Conservation (phyloP, 768 basidiomycete genomes). For the Boletus bicolor region DNA sequence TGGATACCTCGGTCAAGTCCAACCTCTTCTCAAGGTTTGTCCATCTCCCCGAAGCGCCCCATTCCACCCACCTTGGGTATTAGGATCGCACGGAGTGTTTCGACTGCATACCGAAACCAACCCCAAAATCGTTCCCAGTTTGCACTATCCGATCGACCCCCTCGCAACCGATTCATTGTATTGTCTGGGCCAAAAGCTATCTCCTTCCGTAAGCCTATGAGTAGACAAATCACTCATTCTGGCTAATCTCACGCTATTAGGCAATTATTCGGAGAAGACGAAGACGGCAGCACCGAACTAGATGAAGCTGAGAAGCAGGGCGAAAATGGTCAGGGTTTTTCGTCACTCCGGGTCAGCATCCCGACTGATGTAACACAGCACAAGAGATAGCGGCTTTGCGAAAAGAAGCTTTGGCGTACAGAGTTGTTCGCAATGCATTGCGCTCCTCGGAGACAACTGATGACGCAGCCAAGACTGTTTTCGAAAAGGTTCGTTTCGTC, state of each 20-base stretch:
- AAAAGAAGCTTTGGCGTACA: slow-evolving; percentile 87
- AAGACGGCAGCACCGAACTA: slow-evolving; percentile 75
- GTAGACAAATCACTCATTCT: not conserved
- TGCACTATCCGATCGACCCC: slow-evolving; percentile 98
- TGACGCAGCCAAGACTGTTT: slow-evolving; percentile 66
- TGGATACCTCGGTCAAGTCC: slow-evolving; percentile 95
- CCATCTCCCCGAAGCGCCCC: slow-evolving; percentile 1
- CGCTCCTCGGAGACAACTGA: slow-evolving; percentile 37
- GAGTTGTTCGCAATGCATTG: slow-evolving; percentile 70
- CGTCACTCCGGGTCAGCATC: not conserved
- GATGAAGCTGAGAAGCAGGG: slow-evolving; percentile 91
- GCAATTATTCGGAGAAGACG: slow-evolving; percentile 93
- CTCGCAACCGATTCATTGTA: slow-evolving; percentile 96
- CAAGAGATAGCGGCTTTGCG: slow-evolving; percentile 88
- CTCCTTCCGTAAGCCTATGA: slow-evolving; percentile 69
- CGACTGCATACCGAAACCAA: slow-evolving; percentile 91
- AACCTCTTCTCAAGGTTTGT: slow-evolving; percentile 81
- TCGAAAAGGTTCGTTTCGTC: slow-evolving; percentile 67
- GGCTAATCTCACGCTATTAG: slow-evolving; percentile 37
- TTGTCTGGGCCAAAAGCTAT: slow-evolving; percentile 98
- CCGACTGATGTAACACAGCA: slow-evolving; percentile 42
- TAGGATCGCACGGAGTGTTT: slow-evolving; percentile 93
- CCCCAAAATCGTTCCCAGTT: slow-evolving; percentile 93
- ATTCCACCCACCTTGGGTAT: not conserved
- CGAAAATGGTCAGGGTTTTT: slow-evolving; percentile 70